Conservation (phyloP, 331 rosid species). For the Ulmus americana region DNA sequence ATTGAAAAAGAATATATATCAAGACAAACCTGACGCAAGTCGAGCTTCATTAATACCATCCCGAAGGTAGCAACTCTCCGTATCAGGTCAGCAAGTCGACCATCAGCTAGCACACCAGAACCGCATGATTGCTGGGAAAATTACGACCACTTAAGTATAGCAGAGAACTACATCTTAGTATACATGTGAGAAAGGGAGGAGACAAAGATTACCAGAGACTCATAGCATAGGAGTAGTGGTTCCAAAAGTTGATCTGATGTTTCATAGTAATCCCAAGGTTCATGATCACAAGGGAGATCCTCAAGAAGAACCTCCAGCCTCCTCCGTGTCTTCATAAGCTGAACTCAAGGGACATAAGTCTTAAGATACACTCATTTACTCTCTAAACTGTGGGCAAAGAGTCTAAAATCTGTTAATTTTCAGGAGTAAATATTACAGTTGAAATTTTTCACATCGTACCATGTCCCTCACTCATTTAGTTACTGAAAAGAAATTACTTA, state of each 20-base stretch:
- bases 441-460: neutral
- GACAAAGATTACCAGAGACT: constrained; percentile 63
- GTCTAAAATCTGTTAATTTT: neutral
- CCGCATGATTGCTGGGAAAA: constrained; percentile 77
- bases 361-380: constrained; percentile 8
- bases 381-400: neutral
- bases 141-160: constrained; percentile 19
- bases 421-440: neutral
- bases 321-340: constrained; percentile 72
- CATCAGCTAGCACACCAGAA: constrained; percentile 93
- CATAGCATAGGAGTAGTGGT: constrained; percentile 75
- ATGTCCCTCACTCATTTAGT: neutral
- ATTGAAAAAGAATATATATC: neutral
- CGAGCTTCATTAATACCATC: constrained; percentile 93
- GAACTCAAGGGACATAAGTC: constrained; percentile 21
- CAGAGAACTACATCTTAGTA: constrained; percentile 2
- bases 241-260: constrained; percentile 70
- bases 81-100: constrained; percentile 88
- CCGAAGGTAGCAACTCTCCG: constrained; percentile 89
- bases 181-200: neutral
- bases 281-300: constrained; percentile 66
- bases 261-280: constrained; percentile 62
- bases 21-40: constrained; percentile 75
- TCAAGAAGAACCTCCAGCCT: constrained; percentile 86
- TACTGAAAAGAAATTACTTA: neutral